Evolutionary conservation across 495 filamentous ascomycete species (phyloP), one percentile per base, ranked within the genome.

Genomic region (Penicillium bovifimosum): DNA sequence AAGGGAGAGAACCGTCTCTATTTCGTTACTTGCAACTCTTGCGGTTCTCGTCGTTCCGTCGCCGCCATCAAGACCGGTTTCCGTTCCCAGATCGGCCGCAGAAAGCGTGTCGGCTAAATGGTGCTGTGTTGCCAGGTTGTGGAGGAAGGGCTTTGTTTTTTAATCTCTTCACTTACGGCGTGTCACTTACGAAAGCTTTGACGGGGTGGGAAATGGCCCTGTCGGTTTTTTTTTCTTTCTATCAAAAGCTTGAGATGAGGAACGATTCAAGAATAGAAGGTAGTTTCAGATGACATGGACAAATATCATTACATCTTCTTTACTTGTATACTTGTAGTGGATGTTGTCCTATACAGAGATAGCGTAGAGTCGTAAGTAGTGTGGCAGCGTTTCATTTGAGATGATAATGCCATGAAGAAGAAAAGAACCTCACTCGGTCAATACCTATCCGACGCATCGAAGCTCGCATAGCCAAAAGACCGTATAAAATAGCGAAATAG

Each of bases 41-140:
- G 95, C 63, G 88, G 90, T 47, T 90, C 85, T 47, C 82, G 92
- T 67, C 87, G 95, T 64, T 89, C 83, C 58, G 93, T 98, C 70
- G 87, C 88, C 53, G 90, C 93, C 47, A 97, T 98, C 86, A 98
- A 97, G 85, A 96, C 90, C 36, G 93, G 93, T 88, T 98, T 97
- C 89, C 90, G 89, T 64, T 90, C 90, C 69, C 90, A 95, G 74
- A 87, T 98, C 71, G 92, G 92, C 65, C 96, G 96, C 86, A 84
- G 93, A 76, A 90, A 83, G 77, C 82, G 72, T 56, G 65, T 68
- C 61, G 71, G 66, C 63, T 75, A 75, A 70, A 56, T 17, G 38
- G 44, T 13, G 33, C 26, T 50, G 35, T 54, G 55, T 56, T 55
- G 47, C 36, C 45, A 51, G 41, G 38, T 55, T 47, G 24, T 50